phyloP scores from a whole-genome alignment of 768 basidiomycete genomes.

The Serpula lacrymans region DNA sequence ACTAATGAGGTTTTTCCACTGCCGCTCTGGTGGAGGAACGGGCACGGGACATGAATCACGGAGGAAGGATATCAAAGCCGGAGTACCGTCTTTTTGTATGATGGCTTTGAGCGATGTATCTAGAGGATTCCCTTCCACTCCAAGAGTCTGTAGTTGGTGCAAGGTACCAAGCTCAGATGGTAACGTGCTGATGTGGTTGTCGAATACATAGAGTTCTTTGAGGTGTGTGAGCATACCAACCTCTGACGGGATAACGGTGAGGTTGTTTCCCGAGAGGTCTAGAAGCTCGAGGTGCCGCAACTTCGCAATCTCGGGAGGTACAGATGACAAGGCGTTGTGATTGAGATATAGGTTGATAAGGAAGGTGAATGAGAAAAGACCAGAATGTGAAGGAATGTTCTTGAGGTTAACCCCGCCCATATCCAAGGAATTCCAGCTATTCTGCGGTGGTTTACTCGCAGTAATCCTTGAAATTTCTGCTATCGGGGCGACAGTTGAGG shows the following conservation, averaged over 20 bases:
- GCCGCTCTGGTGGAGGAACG: conserved; percentile 72
- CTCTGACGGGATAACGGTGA: conserved; percentile 76
- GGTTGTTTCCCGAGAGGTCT: conserved; percentile 87
- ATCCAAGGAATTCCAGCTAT: conserved; percentile 88
- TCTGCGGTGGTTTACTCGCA: conserved; percentile 61
- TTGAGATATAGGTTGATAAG: conserved; percentile 94
- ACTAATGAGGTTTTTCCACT: conserved; percentile 65
- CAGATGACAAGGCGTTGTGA: conserved; percentile 77
- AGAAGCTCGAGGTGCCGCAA: conserved; percentile 85
- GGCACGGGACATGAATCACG: conserved; percentile 90
- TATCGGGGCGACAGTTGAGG: conserved; percentile 73
- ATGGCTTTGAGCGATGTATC: conserved; percentile 72
- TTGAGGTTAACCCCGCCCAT: conserved; percentile 96
- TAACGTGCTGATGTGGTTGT: conserved; percentile 85
- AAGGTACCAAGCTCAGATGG: conserved; percentile 87
- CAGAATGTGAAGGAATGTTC: conserved; percentile 75
- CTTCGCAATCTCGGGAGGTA: conserved; percentile 81
- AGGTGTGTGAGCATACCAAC: conserved; percentile 87
- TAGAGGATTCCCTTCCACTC: conserved; percentile 96
- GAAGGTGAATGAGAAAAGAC: conserved; percentile 85
- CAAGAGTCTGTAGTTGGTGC: conserved; percentile 89
- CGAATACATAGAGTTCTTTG: conserved; percentile 92
- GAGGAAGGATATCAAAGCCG: conserved; percentile 82
- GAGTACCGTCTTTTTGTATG: conserved; percentile 93
- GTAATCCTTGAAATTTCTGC: conserved; percentile 64